These are phyloP conservation scores for Xanthoconium purpureum DNA, from an alignment of 768 basidiomycete species.

Conservation along the genomic window DNA sequence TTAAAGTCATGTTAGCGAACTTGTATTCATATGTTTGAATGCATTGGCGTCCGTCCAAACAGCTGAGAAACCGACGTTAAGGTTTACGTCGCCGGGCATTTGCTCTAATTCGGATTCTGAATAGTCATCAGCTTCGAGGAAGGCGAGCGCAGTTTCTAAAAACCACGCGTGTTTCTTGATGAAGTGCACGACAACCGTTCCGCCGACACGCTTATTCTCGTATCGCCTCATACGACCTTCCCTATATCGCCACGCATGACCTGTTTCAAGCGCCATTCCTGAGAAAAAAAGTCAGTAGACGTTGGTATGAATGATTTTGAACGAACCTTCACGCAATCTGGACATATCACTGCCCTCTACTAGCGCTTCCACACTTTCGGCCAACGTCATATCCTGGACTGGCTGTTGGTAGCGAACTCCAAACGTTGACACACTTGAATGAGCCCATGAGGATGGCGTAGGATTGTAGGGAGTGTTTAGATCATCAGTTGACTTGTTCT, in stretches of 20 bases:
- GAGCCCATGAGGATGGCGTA: conserved; percentile 63
- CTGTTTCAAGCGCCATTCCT: conserved; percentile 59
- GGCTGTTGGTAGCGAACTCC: conserved; percentile 73
- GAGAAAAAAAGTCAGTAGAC: neutral
- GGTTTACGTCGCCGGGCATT: conserved; percentile 5
- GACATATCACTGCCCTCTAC: conserved; percentile 92
- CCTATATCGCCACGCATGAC: conserved; percentile 67
- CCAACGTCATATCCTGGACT: conserved; percentile 56
- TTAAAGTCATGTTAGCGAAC: neutral
- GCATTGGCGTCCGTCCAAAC: conserved; percentile 30
- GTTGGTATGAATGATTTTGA: neutral
- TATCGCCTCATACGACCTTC: conserved; percentile 69
- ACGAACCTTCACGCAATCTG: conserved; percentile 57
- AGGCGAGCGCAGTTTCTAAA: conserved; percentile 84
- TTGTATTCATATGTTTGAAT: conserved; percentile 18
- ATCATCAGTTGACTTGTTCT: conserved; percentile 34
- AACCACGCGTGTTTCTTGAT: conserved; percentile 98
- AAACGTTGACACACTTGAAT: conserved; percentile 86
- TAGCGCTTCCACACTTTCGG: conserved; percentile 83
- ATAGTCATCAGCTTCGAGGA: conserved; percentile 76
- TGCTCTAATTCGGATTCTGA: conserved; percentile 42
- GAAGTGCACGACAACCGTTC: conserved; percentile 94
- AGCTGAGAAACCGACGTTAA: conserved; percentile 22
- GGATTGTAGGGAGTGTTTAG: conserved; percentile 27
- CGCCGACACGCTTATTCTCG: conserved; percentile 71